These are phyloP conservation scores for Moelleriella libera DNA, from an alignment of 2,329 filamentous ascomycete genomes.

Conservation along the genomic window DNA sequence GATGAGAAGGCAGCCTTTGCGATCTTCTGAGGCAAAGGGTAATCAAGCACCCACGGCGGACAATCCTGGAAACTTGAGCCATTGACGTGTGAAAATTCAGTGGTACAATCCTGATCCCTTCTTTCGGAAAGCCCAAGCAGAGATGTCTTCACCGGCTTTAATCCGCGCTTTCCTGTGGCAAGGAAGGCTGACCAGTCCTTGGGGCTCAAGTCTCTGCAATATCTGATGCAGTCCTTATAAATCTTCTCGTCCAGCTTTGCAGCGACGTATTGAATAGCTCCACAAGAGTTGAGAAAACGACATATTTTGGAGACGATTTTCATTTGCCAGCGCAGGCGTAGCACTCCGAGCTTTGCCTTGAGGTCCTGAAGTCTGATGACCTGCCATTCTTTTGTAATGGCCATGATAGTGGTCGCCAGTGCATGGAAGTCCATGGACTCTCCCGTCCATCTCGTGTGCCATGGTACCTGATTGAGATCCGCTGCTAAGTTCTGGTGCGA, in stretches of 20 bases:
- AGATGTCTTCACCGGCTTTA: conserved; percentile 12
- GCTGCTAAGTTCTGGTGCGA: conserved; percentile 23
- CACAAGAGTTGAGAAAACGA: conserved; percentile 40
- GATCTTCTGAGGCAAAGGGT: conserved; percentile 18
- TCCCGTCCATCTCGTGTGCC: conserved; percentile 41
- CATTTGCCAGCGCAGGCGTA: conserved; percentile 43
- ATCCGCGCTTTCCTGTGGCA: conserved; percentile 28
- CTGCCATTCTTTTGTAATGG: conserved; percentile 41
- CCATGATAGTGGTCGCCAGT: conserved; percentile 41
- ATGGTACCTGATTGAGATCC: conserved; percentile 39
- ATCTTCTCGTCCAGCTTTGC: conserved; percentile 38
- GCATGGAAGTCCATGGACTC: conserved; percentile 43
- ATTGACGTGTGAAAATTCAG: conserved; percentile 4
- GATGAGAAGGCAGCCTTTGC: conserved; percentile 14
- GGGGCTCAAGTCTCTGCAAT: conserved; percentile 36
- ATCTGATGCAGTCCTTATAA: conserved; percentile 49
- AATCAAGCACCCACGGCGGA: conserved; percentile 19
- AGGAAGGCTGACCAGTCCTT: conserved; percentile 43
- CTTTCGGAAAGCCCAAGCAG: conserved; percentile 10
- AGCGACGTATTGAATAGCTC: conserved; percentile 41
- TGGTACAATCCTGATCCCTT: conserved; percentile 9
- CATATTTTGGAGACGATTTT: conserved; percentile 43
- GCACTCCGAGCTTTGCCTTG: conserved; percentile 41
- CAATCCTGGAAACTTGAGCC: conserved; percentile 7
- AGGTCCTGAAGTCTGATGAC: conserved; percentile 45